Conservation (phyloP, 2,329 filamentous ascomycete genomes). For the Epichloe sylvatica region DNA sequence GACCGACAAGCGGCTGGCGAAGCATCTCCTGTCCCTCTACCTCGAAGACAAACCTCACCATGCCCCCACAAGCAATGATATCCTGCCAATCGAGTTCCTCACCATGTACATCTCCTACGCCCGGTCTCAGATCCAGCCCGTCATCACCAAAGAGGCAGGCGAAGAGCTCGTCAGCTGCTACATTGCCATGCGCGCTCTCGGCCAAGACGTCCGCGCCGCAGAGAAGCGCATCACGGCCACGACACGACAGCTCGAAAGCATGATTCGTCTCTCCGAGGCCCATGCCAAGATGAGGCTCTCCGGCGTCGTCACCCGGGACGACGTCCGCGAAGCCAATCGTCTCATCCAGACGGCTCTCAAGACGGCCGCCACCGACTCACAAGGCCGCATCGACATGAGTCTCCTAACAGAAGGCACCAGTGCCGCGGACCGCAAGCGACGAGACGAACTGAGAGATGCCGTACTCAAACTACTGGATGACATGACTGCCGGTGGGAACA, state of each 20-base stretch:
- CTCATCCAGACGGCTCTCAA: conserved; percentile 90
- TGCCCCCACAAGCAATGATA: conserved; percentile 57
- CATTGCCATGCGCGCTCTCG: conserved; percentile 87
- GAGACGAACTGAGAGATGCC: conserved; percentile 71
- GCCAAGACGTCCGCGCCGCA: conserved; percentile 69
- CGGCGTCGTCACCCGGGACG: conserved; percentile 57
- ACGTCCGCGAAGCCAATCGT: conserved; percentile 82
- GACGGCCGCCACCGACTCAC: conserved; percentile 86
- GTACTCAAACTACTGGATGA: conserved; percentile 67
- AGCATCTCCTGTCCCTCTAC: conserved; percentile 92
- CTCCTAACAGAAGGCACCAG: conserved; percentile 89
- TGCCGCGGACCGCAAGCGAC: conserved; percentile 68
- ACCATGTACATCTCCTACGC: conserved; percentile 97
- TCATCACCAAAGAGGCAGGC: conserved; percentile 66
- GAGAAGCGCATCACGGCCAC: conserved; percentile 97
- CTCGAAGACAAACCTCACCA: conserved; percentile 88
- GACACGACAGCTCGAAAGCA: conserved; percentile 89
- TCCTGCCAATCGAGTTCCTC: conserved; percentile 85
- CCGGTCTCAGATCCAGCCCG: conserved; percentile 70
- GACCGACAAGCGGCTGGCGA: conserved; percentile 73
- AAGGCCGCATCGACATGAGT: conserved; percentile 94
- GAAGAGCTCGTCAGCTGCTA: conserved; percentile 75
- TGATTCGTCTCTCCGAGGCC: conserved; percentile 93
- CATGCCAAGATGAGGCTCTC: conserved; percentile 96
- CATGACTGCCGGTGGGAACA: conserved; percentile 52